Conservation (phyloP, 2,329 filamentous ascomycete species). For the Cladosporium sp. region DNA sequence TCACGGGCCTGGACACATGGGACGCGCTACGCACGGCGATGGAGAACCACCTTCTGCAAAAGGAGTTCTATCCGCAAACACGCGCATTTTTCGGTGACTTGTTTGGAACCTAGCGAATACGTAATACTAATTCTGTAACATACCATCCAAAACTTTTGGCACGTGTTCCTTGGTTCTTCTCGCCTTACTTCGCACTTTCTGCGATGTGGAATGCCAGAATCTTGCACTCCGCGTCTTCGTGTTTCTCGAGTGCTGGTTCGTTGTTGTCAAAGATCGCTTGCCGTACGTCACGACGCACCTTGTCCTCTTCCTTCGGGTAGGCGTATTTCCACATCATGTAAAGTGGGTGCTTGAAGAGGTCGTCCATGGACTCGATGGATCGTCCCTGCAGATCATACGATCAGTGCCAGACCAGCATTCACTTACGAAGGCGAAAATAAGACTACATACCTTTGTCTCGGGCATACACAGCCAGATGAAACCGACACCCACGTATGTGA, state of each 20-base stretch:
- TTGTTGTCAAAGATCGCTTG: neutral
- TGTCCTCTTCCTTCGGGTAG: conserved; percentile 24
- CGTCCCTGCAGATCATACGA: conserved; percentile 10
- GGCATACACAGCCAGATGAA: conserved; percentile 27
- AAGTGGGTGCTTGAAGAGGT: conserved; percentile 25
- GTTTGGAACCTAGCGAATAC: neutral
- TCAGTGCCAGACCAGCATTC: neutral
- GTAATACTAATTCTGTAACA: neutral
- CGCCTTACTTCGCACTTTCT: neutral
- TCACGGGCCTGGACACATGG: conserved; percentile 16
- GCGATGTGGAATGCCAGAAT: neutral
- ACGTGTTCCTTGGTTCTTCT: neutral
- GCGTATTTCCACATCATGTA: conserved; percentile 26
- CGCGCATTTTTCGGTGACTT: neutral
- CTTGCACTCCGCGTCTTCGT: neutral
- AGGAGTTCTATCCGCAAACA: neutral
- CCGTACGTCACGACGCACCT: conserved; percentile 24
- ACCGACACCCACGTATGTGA: conserved; percentile 24
- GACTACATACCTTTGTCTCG: conserved; percentile 20
- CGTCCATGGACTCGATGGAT: conserved; percentile 26
- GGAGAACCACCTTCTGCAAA: conserved; percentile 13
- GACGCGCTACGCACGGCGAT: conserved; percentile 16
- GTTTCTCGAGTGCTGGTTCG: neutral
- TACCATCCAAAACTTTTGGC: neutral
- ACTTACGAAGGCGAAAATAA: neutral